Evolutionary conservation across 176 grass and related monocot genomes (phyloP).

Genomic region (Themeda triandra): DNA sequence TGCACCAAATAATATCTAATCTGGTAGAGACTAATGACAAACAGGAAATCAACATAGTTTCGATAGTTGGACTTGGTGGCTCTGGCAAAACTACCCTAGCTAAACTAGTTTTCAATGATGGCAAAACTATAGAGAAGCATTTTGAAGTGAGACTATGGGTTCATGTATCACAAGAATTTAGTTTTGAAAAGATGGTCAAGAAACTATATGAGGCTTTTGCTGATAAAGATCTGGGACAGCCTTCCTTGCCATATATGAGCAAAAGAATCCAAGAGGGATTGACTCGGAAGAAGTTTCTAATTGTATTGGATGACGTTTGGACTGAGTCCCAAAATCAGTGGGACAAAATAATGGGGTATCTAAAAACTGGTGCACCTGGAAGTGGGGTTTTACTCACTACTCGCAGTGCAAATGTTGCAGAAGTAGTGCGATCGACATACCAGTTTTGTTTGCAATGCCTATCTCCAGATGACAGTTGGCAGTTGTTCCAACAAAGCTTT

Average conservation of each 20-base stretch:
- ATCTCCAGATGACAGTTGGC: no score
- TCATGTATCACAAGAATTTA: not conserved
- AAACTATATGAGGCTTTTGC: not conserved
- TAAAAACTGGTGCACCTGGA: not conserved
- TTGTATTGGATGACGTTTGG: no score
- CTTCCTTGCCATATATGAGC: not conserved
- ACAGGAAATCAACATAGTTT: not conserved
- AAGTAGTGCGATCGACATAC: not conserved
- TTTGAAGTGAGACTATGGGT: not conserved
- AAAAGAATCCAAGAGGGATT: no score
- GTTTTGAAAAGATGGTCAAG: not conserved
- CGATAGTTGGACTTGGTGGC: not conserved
- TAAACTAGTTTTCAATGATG: not conserved
- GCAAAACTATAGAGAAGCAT: not conserved
- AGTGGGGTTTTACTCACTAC: not conserved
- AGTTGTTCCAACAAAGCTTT: not conserved
- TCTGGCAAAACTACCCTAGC: not conserved
- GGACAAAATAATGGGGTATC: no score
- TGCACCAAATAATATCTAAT: not conserved
- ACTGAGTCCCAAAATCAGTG: no score
- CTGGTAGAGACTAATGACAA: not conserved
- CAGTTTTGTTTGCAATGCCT: not conserved
- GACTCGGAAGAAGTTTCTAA: no score
- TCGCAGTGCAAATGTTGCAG: not conserved
- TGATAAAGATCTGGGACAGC: not conserved